These are phyloP conservation scores for Penicillium capsulatum DNA, from an alignment of 2,329 filamentous ascomycete genomes.

Conservation along the genomic window DNA sequence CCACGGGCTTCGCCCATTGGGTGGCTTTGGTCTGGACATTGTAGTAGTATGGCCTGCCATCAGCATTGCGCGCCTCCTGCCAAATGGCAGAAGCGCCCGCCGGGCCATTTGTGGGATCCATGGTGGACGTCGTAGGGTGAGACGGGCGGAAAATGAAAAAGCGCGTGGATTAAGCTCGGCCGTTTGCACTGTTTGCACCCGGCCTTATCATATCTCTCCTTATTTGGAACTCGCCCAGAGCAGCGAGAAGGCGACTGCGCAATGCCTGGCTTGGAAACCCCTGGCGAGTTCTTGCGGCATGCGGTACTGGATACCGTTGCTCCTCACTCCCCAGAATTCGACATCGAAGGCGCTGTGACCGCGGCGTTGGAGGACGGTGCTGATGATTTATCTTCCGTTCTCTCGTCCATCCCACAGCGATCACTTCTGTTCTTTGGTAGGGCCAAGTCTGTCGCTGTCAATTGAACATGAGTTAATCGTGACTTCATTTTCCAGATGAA, in stretches of 20 bases:
- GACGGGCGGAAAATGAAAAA: conserved; percentile 16
- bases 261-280: conserved; percentile 36
- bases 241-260: conserved; percentile 24
- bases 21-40: conserved; percentile 81
- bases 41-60: conserved; percentile 88
- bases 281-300: conserved; percentile 41
- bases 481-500: no score
- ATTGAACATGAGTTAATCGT: no score
- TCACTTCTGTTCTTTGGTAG: conserved; percentile 52
- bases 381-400: conserved; percentile 42
- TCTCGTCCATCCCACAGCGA: conserved; percentile 50
- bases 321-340: conserved; percentile 39
- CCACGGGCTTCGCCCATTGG: conserved; percentile 90
- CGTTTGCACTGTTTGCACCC: conserved; percentile 31
- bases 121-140: conserved; percentile 13
- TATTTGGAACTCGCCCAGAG: conserved; percentile 5
- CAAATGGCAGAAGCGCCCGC: conserved; percentile 56
- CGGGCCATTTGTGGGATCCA: conserved; percentile 57
- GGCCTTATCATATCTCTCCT: conserved; percentile 18
- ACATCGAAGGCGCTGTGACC: conserved; percentile 40
- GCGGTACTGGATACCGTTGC: conserved; percentile 44
- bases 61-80: conserved; percentile 75
- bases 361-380: conserved; percentile 45
- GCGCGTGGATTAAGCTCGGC: conserved; percentile 21
- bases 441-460: conserved; percentile 8